phyloP scores from a whole-genome alignment of 441 rosid species.

The Euphorbia schlechtendalii region DNA sequence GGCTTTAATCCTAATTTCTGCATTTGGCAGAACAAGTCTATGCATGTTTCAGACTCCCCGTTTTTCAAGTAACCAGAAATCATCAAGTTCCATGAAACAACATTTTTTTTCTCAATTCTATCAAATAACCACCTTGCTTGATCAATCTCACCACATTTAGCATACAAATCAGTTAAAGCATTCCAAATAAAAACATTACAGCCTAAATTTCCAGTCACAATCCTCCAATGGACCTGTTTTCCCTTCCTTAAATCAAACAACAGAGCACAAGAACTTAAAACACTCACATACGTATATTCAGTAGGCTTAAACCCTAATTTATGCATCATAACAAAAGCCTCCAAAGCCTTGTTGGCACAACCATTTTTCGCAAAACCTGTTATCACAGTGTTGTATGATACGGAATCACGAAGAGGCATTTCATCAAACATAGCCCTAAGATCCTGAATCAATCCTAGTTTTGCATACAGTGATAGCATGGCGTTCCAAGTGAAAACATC shows the following conservation, averaged over 20 bases:
- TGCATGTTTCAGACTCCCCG: conserved; percentile 36
- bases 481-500: conserved; percentile 56
- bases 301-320: conserved; percentile 31
- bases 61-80: conserved; percentile 60
- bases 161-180: conserved; percentile 70
- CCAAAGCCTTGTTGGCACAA: conserved; percentile 37
- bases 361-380: conserved; percentile 64
- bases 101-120: conserved; percentile 43
- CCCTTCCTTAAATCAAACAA: conserved; percentile 58
- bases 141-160: conserved; percentile 62
- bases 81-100: conserved; percentile 74
- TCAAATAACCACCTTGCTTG: conserved; percentile 59
- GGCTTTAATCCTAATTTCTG: conserved; percentile 32
- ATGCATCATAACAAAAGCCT: conserved; percentile 47
- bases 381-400: conserved; percentile 78
- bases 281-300: conserved; percentile 68
- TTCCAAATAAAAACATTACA: conserved; percentile 46
- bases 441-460: conserved; percentile 28
- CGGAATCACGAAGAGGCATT: conserved; percentile 48
- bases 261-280: conserved; percentile 60
- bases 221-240: conserved; percentile 48
- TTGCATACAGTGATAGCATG: conserved; percentile 48
- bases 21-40: conserved; percentile 47
- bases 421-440: conserved; percentile 56
- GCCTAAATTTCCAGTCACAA: conserved; percentile 34